phyloP scores from a whole-genome alignment of 495 filamentous ascomycete genomes.

The Endocarpon pusillum region DNA sequence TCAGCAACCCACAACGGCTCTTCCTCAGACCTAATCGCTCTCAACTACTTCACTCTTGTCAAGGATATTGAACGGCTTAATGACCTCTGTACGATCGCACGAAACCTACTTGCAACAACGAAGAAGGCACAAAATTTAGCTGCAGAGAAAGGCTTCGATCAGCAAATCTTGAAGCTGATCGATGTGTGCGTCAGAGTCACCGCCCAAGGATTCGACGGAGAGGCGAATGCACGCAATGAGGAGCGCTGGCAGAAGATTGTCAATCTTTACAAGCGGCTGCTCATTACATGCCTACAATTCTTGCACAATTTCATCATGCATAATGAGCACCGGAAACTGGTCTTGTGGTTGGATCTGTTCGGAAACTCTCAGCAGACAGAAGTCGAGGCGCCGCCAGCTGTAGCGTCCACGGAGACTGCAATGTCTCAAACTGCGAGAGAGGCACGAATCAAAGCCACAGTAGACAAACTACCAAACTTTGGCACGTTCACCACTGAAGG shows the following conservation, averaged over 20 bases:
- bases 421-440: not conserved
- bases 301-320: conserved; percentile 83
- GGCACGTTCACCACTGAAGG: not conserved
- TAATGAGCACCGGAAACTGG: conserved; percentile 80
- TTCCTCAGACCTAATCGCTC: conserved; percentile 54
- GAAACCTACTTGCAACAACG: conserved; percentile 69
- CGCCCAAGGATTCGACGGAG: conserved; percentile 76
- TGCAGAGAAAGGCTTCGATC: conserved; percentile 58
- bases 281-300: conserved; percentile 80
- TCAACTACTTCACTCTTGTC: conserved; percentile 54
- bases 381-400: not conserved
- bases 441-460: conserved; percentile 1
- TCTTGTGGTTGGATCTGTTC: conserved; percentile 78
- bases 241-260: conserved; percentile 59
- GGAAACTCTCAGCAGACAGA: conserved; percentile 27
- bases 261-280: conserved; percentile 63
- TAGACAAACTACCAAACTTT: conserved; percentile 1
- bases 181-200: conserved; percentile 76
- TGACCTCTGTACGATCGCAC: conserved; percentile 65
- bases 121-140: conserved; percentile 78
- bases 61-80: conserved; percentile 73
- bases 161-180: conserved; percentile 67
- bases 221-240: conserved; percentile 45
- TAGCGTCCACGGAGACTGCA: not conserved
- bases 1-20: conserved; percentile 37